Conservation (phyloP, 257 asterid species). For the Solanum pennellii region DNA sequence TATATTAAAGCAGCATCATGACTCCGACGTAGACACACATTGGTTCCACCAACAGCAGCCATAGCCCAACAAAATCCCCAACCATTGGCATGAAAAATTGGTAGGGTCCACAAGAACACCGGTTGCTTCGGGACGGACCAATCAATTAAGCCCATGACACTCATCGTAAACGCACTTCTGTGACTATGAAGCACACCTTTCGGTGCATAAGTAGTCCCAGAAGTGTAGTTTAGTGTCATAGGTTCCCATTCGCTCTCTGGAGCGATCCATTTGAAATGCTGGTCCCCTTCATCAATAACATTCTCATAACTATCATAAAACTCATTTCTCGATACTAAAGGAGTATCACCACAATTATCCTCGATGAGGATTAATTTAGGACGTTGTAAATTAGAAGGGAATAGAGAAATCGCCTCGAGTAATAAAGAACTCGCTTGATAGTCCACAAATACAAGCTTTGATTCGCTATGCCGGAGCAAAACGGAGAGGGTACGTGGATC, state of each 20-base stretch:
- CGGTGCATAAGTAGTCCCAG: slow-evolving; percentile 51
- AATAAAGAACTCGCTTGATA: slow-evolving; percentile 15
- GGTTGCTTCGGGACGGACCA: slow-evolving; percentile 29
- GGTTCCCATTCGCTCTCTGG: slow-evolving; percentile 42
- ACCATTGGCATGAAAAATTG: slow-evolving; percentile 49
- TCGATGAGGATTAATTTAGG: slow-evolving; percentile 20
- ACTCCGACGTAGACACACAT: slow-evolving; percentile 33
- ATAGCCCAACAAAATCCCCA: slow-evolving; percentile 42
- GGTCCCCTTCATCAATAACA: slow-evolving; percentile 25
- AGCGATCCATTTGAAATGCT: slow-evolving; percentile 23
- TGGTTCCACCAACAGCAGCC: slow-evolving; percentile 42
- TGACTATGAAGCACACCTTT: slow-evolving; percentile 48
- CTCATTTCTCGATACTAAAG: not conserved
- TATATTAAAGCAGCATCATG: not conserved
- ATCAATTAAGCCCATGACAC: slow-evolving; percentile 13
- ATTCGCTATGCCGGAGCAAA: slow-evolving; percentile 27
- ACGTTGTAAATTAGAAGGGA: slow-evolving; percentile 9
- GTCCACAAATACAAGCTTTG: slow-evolving; percentile 43
- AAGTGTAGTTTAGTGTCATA: slow-evolving; percentile 35
- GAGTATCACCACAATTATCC: not conserved
- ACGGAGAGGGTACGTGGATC: slow-evolving; percentile 29
- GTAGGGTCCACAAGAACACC: slow-evolving; percentile 39
- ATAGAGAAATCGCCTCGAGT: slow-evolving; percentile 27
- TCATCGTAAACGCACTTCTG: slow-evolving; percentile 20
- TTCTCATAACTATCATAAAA: slow-evolving; percentile 12